These are phyloP conservation scores for Aureobasidium sp. DNA, from an alignment of 2,329 filamentous ascomycete genomes.

Conservation along the genomic window DNA sequence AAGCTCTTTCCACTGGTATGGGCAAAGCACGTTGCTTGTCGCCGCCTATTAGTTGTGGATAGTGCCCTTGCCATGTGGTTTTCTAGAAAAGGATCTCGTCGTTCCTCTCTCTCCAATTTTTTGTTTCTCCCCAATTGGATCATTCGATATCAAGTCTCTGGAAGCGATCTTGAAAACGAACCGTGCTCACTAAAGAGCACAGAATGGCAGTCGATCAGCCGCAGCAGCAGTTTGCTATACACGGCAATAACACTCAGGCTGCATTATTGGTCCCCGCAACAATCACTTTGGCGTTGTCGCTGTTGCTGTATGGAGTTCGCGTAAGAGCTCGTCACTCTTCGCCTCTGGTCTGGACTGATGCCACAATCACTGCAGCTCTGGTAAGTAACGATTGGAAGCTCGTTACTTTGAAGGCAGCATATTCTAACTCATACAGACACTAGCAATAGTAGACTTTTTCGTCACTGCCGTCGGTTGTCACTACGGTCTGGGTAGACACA, in stretches of 20 bases:
- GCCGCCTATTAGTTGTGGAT: neutral
- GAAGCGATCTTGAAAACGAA: neutral
- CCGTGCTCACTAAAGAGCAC: neutral
- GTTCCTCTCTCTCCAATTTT: neutral
- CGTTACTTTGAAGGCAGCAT: neutral
- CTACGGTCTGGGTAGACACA: slow-evolving; percentile 10
- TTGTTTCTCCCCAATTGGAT: neutral
- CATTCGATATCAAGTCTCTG: neutral
- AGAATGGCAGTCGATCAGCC: neutral
- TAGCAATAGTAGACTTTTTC: neutral
- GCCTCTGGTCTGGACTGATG: slow-evolving; percentile 2
- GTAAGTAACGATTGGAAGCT: neutral
- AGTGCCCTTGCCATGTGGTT: slow-evolving; percentile 4
- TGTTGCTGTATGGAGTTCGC: neutral
- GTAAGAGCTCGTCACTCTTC: neutral
- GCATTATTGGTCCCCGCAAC: neutral
- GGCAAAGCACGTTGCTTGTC: neutral
- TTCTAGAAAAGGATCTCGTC: neutral
- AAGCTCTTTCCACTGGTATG: neutral
- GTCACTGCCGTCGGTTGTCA: slow-evolving; percentile 5
- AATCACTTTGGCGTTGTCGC: neutral
- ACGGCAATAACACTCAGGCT: neutral
- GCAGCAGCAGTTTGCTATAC: neutral
- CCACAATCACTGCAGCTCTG: slow-evolving; percentile 6
- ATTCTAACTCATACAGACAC: neutral